These are phyloP conservation scores for Syncephalis plumigaleata DNA, from an alignment of 371 early-diverging fungal species.

Conservation along the genomic window DNA sequence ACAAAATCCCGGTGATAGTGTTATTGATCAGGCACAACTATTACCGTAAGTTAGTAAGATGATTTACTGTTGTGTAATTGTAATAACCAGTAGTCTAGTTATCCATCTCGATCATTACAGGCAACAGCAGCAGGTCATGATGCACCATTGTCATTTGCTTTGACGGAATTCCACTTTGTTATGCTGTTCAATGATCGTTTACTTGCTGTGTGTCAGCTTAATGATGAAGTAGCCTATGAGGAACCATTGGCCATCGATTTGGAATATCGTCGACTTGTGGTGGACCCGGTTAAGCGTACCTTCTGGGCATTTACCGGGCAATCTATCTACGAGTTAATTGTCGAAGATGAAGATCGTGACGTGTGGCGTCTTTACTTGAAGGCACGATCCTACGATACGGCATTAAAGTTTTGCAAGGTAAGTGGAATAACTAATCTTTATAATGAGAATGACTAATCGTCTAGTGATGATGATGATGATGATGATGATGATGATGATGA, in stretches of 20 bases:
- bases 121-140: slow-evolving; percentile 24
- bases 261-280: slow-evolving; percentile 10
- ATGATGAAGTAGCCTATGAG: slow-evolving; percentile 62
- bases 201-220: slow-evolving; percentile 59
- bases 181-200: slow-evolving; percentile 56
- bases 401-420: slow-evolving; percentile 58
- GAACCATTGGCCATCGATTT: slow-evolving; percentile 39
- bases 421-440: too few species aligned
- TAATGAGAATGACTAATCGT: too few species aligned
- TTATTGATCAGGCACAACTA: slow-evolving; percentile 55
- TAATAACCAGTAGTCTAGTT: slow-evolving; percentile 8
- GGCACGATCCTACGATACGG: slow-evolving; percentile 50
- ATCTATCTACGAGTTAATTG: slow-evolving; percentile 67
- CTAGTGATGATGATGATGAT: too few species aligned
- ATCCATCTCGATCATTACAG: slow-evolving; percentile 31
- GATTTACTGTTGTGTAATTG: background rate
- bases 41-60: slow-evolving; percentile 32
- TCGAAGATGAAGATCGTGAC: slow-evolving; percentile 78
- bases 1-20: slow-evolving; percentile 54
- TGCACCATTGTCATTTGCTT: slow-evolving; percentile 49
- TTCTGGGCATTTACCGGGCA: slow-evolving; percentile 74
- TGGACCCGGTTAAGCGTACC: slow-evolving; percentile 61
- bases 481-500: background rate
- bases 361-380: slow-evolving; percentile 79
- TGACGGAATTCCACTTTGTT: slow-evolving; percentile 79